Evolutionary conservation across 371 early-diverging fungal species (phyloP), one percentile per base, ranked within the genome.

Genomic region (Lichtheimia ramosa): DNA sequence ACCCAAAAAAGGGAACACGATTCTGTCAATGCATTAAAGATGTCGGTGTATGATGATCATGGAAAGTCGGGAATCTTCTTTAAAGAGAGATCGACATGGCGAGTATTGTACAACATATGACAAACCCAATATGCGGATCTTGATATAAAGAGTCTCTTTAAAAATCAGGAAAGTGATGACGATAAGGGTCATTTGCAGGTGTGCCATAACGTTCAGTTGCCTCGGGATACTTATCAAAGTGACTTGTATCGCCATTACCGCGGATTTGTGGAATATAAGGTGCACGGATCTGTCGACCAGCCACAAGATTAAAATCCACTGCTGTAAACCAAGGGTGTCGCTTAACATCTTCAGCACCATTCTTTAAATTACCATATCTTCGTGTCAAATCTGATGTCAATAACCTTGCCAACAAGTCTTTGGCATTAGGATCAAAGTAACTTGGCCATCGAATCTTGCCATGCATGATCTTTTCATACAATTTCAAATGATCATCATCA

Each of bases 251-350:
- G 28, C 96, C 95, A 20, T 87, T 91, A 41, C 87, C 80, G 42
- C 74, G 76, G 46, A 91, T 79, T 20, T 84, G 79, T 5, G 96
- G 97, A 14, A 92, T 74, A 73, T 92, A 91, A 8, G 98, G 98
- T 20, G 97, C 89, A 43, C 85, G 81, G 59, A 95, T 80, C 64
- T 91, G 82, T 41, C 85, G 72, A 12, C 81, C 73, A 24, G 76
- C 73, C 27, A 97, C 73, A 54, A 80, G 82, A 48, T 84, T 79
- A 94, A 96, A 98, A 65, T 96, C 92, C 15, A 96, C 84, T 13
- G 87, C 93, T 3, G 82, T 83, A 68, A 99, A 98, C 97, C 98
- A 98, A 27, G 85, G 85, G 75, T 98, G 99, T 48, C 76, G 65
- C 78, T 92, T 95, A 73, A 99, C 95, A 66, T 95, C 95, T 14